phyloP scores from a whole-genome alignment of 371 early-diverging fungal genomes.

The Syncephalastrum sp. region DNA sequence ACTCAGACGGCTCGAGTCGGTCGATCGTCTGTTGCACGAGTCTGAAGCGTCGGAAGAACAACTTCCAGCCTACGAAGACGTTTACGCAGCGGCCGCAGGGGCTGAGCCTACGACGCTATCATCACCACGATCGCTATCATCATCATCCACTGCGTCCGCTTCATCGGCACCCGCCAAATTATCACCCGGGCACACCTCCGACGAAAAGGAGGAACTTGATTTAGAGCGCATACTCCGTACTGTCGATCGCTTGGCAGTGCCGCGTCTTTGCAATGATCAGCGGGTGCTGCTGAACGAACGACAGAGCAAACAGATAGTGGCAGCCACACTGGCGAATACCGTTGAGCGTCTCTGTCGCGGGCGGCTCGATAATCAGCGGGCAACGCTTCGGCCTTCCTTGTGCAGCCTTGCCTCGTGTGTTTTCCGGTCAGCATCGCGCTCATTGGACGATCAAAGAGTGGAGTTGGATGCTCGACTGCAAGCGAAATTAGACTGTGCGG shows the following conservation, averaged over 20 bases:
- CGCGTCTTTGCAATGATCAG: slow-evolving; percentile 48
- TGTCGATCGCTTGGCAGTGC: slow-evolving; percentile 9
- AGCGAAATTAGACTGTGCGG: slow-evolving; percentile 23
- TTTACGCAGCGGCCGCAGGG: no score
- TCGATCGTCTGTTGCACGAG: no score
- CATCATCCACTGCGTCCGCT: no score
- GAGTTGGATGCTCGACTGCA: slow-evolving; percentile 10
- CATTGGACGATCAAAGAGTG: slow-evolving; percentile 35
- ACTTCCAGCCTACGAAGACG: no score
- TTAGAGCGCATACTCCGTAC: no score
- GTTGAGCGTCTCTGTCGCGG: slow-evolving; percentile 33
- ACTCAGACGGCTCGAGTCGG: no score
- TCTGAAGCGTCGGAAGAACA: no score
- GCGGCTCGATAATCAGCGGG: slow-evolving; percentile 38
- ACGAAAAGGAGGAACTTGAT: no score
- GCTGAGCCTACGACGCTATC: no score
- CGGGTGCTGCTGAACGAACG: slow-evolving; percentile 41
- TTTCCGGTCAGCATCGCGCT: slow-evolving; percentile 24
- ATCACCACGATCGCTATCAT: no score
- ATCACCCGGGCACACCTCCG: no score
- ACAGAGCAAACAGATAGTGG: slow-evolving; percentile 38
- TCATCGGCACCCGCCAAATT: no score
- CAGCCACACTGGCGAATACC: slow-evolving; percentile 27
- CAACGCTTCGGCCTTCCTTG: slow-evolving; percentile 21
- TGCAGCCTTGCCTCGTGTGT: slow-evolving; percentile 23